phyloP scores from a whole-genome alignment of 768 basidiomycete species.

The Mycena vulgaris region DNA sequence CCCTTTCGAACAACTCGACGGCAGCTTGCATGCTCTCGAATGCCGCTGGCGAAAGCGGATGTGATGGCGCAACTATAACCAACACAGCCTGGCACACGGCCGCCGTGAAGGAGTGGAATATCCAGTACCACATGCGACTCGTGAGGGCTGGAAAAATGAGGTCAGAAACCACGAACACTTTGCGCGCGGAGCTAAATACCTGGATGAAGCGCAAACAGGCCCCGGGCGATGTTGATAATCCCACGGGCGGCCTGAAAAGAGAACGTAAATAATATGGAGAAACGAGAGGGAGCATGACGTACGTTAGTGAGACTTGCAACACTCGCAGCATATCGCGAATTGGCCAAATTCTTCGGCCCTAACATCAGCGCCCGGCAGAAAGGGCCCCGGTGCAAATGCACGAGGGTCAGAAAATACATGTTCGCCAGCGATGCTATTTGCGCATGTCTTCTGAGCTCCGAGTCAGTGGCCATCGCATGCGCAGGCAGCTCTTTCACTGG shows the following conservation, averaged over 20 bases:
- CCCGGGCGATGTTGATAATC: slow-evolving; percentile 41
- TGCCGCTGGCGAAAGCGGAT: slow-evolving; percentile 39
- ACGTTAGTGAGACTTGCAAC: slow-evolving; percentile 35
- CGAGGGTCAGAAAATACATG: slow-evolving; percentile 39
- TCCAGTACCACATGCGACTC: slow-evolving; percentile 43
- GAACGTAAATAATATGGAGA: neutral
- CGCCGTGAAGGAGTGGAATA: slow-evolving; percentile 43
- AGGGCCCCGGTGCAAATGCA: slow-evolving; percentile 43
- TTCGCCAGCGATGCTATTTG: slow-evolving; percentile 40
- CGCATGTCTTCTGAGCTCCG: slow-evolving; percentile 30
- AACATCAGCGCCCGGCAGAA: slow-evolving; percentile 43
- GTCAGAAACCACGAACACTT: neutral
- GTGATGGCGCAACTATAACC: slow-evolving; percentile 43
- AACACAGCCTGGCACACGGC: slow-evolving; percentile 43
- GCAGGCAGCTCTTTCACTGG: slow-evolving; percentile 39
- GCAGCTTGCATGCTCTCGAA: slow-evolving; percentile 42
- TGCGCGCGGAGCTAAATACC: slow-evolving; percentile 21
- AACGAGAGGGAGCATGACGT: neutral
- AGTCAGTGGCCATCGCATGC: slow-evolving; percentile 25
- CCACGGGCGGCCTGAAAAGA: slow-evolving; percentile 39
- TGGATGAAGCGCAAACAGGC: slow-evolving; percentile 42
- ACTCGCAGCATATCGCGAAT: slow-evolving; percentile 40
- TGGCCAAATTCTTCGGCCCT: slow-evolving; percentile 32
- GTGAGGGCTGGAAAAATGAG: slow-evolving; percentile 30
- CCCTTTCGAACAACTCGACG: slow-evolving; percentile 38